These are phyloP conservation scores for Diaporthe nobilis DNA, from an alignment of 2,329 filamentous ascomycete species.

Conservation along the genomic window DNA sequence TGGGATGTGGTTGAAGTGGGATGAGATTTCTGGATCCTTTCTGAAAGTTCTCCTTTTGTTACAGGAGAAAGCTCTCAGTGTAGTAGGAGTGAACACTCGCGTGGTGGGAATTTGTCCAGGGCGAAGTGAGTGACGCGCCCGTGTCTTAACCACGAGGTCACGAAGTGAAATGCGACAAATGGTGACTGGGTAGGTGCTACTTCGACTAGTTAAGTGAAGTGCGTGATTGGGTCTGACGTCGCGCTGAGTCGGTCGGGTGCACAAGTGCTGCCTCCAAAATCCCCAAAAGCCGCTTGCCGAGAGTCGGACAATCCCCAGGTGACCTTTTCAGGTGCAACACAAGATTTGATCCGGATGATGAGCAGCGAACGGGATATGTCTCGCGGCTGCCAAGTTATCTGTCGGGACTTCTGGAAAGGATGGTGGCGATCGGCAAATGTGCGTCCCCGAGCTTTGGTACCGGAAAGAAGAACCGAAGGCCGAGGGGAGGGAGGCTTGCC, in stretches of 20 bases:
- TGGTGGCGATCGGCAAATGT: constrained; percentile 23
- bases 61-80: background rate
- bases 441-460: background rate
- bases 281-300: constrained; percentile 38
- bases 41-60: background rate
- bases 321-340: constrained; percentile 39
- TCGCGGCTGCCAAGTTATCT: background rate
- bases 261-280: constrained; percentile 28
- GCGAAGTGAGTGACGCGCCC: constrained; percentile 30
- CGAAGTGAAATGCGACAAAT: constrained; percentile 27
- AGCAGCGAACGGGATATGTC: background rate
- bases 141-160: constrained; percentile 34
- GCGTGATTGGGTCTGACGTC: constrained; percentile 32
- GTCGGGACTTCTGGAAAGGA: constrained; percentile 8
- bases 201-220: constrained; percentile 23
- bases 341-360: constrained; percentile 15
- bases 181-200: constrained; percentile 36
- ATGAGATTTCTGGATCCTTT: background rate
- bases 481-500: constrained; percentile 2
- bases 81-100: background rate
- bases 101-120: background rate
- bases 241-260: constrained; percentile 38
- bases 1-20: constrained; percentile 7
- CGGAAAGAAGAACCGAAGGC: constrained; percentile 18
- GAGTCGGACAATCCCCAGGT: constrained; percentile 34